Base-by-base conservation (phyloP, 2,329 filamentous ascomycete genomes). In the Fusarium armeniacum region DNA sequence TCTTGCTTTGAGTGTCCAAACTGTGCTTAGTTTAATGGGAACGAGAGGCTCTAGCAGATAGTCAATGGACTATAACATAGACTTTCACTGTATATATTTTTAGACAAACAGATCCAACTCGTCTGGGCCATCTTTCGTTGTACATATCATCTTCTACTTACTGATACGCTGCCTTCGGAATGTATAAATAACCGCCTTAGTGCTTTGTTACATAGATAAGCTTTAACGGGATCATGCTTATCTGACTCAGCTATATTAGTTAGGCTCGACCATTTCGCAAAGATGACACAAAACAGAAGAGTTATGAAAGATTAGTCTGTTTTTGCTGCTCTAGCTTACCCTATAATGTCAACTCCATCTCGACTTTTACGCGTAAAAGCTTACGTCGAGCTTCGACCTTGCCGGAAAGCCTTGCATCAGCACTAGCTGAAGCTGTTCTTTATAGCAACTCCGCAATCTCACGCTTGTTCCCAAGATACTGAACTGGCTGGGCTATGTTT, bases 1-100 rank as follows among this genome's bases (percentile, higher is more conserved):
- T 33, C 22, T 20, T 60, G 60, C 33, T 66, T 64, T 2, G 20
- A 46, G 5, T 65, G 49, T 15, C 62, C 60, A 3, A 41, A 59
- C 10, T 65, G 62, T 22, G 26, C 44, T 46, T 46, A 46, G 8
- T 2, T n/a, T 8, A 13, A 28, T 20, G 1, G 10, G 7, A n/a
- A 30, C 8, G 11, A n/a, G 3, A 28, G 6, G 13, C 6, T 10
- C 2, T 5, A 16, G 16, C 4, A 22, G 13, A 20, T 20, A 20
- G 11, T 22, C 40, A 1, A 43, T 11, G 22, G 22, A 24, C 2
- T 6, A 12, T 11, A 26, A 18, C 9, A 43, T 26, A 11, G 7
- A 26, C 3, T 2, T 18, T 44, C 8, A 18, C 9, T 26, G 15
- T 44, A 26, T 7, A 40, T 40, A 40, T 8, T 20, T 10, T 28